These are phyloP conservation scores for Penicillium fimorum DNA, from an alignment of 495 filamentous ascomycete species.

Conservation along the genomic window DNA sequence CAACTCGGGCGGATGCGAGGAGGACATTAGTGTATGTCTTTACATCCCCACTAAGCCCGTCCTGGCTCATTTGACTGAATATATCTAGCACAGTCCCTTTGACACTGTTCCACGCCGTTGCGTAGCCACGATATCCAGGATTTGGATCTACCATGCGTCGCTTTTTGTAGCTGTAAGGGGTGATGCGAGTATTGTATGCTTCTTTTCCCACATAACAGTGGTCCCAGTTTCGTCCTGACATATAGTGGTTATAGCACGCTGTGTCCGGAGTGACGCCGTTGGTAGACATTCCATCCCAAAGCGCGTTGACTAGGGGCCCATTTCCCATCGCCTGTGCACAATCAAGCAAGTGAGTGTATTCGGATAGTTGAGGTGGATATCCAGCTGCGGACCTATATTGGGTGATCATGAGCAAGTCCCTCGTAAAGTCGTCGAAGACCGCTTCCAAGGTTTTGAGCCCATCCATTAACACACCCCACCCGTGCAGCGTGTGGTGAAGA, in stretches of 20 bases:
- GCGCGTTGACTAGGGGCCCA: slow-evolving; percentile 37
- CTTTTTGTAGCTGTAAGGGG: slow-evolving; percentile 33
- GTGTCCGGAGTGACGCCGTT: slow-evolving; percentile 44
- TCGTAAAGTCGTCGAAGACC: slow-evolving; percentile 41
- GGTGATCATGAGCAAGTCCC: slow-evolving; percentile 37
- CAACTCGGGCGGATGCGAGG: slow-evolving; percentile 55
- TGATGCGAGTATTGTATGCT: slow-evolving; percentile 42
- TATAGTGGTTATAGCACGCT: slow-evolving; percentile 58
- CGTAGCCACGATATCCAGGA: slow-evolving; percentile 33
- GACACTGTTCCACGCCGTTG: slow-evolving; percentile 34
- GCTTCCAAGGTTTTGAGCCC: slow-evolving; percentile 26
- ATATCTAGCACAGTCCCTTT: slow-evolving; percentile 34
- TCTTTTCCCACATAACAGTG: slow-evolving; percentile 32
- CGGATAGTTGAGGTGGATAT: slow-evolving; percentile 36
- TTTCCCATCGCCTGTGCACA: slow-evolving; percentile 53
- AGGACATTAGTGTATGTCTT: slow-evolving; percentile 57
- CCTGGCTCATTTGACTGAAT: slow-evolving; percentile 51
- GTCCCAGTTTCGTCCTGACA: slow-evolving; percentile 50
- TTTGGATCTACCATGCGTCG: slow-evolving; percentile 23
- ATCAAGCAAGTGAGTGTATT: slow-evolving; percentile 57
- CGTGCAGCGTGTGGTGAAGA: slow-evolving; percentile 48
- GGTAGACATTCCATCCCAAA: slow-evolving; percentile 52
- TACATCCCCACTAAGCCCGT: slow-evolving; percentile 49
- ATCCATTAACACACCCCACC: slow-evolving; percentile 32
- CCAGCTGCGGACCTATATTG: slow-evolving; percentile 32